Evolutionary conservation across 31 red algal genomes (phyloP), one percentile per base, ranked within the genome.

Genomic region (Bonnemaisonia californica): DNA sequence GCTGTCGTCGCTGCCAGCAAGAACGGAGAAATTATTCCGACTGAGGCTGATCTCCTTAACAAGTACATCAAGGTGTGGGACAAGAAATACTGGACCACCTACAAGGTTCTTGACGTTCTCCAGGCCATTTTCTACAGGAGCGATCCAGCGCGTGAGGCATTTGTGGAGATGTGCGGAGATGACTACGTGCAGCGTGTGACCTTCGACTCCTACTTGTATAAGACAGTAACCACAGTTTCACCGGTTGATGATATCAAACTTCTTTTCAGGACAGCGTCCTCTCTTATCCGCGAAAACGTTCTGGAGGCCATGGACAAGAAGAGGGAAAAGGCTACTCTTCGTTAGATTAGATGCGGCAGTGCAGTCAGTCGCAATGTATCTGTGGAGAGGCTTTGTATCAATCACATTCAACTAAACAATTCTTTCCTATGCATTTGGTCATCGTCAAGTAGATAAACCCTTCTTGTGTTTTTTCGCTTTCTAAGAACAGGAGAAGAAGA

Each of bases 181-280:
- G 93, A 99, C 56, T 99, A 99, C 61, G 97, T 99, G 13, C 97
- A 99, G 81, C 70, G 89, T 58, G 94, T 99, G 32, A 99, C 97
- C 29, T 99, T 99, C 36, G 97, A 99, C 61, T 93, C 89, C 28
- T 99, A 99, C 67, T 86, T 99, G 27, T 99, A 99, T 86, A 99
- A 99, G 87, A 93, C 74, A 1, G 97, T 99, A 18, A 91, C 93
- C 2, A 93, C 80, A 57, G 90, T 85, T 21, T 91, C 79, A 54
- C 97, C 97, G 1, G 82, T 99, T 12, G 90, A 99, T 78, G 97
- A 99, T 71, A 84, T 99, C 68, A 95, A 95, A 78, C 85, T 99
- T 37, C 84, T 99, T 57, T 95, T 95, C 88, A 85, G 87, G 74
- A 99, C 97, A 16, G 88, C 89, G 3, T 89, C 91, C 5, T 89